These are phyloP conservation scores for Suillus lakei DNA, from an alignment of 768 basidiomycete species.

Conservation along the genomic window DNA sequence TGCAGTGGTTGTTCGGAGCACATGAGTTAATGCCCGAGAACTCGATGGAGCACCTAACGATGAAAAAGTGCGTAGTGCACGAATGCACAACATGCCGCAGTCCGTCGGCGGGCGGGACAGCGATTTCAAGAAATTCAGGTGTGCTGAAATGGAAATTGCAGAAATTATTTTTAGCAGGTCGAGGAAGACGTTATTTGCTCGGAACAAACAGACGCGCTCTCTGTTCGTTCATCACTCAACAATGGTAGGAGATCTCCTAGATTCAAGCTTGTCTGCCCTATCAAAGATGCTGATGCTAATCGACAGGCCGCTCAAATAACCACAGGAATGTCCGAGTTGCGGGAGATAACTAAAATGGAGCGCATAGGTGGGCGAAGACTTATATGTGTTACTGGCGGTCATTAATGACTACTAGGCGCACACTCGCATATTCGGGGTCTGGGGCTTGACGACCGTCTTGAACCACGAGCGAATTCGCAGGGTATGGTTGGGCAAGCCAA, in stretches of 20 bases:
- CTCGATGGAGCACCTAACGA: conserved; percentile 15
- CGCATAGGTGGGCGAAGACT: conserved; percentile 66
- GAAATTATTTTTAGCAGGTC: conserved; percentile 11
- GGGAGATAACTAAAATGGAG: conserved; percentile 93
- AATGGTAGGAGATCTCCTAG: conserved; percentile 31
- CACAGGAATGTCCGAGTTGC: conserved; percentile 77
- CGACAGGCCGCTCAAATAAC: conserved; percentile 71
- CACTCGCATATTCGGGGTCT: conserved; percentile 96
- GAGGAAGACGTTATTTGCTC: conserved; percentile 31
- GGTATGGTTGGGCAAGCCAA: conserved; percentile 98
- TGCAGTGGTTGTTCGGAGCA: conserved; percentile 16
- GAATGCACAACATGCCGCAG: conserved; percentile 22
- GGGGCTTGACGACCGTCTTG: conserved; percentile 89
- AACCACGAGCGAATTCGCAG: conserved; percentile 86
- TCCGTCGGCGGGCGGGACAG: not conserved
- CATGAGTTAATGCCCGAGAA: conserved; percentile 5
- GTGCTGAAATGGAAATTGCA: conserved; percentile 6
- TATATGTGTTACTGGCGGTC: not conserved
- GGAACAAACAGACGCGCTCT: conserved; percentile 38
- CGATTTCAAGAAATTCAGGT: not conserved
- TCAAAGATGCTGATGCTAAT: conserved; percentile 14
- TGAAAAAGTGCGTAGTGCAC: conserved; percentile 20
- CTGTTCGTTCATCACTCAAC: conserved; percentile 18
- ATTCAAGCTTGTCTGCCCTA: not conserved
- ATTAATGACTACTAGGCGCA: conserved; percentile 56